Percentiles rank a stretch among this genome's conserved stretches.
Evolutionary conservation across 305 asterid genomes (phyloP).

Genomic region (Solanum aculeatissimum): DNA sequence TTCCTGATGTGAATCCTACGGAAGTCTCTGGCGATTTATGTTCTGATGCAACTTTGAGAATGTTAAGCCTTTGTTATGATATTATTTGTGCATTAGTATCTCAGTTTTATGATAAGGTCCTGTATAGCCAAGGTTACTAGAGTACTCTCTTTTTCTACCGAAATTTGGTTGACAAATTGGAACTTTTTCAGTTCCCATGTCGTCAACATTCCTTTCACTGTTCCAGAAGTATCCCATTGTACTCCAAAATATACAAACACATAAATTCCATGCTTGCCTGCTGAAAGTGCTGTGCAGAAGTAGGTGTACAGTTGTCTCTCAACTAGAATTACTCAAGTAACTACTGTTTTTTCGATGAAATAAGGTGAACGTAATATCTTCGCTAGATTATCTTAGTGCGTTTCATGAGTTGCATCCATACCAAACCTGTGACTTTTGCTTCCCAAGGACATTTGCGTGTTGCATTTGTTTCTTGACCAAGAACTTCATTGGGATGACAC

Average conservation of each 20-base stretch:
- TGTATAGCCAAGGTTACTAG: background rate
- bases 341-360: background rate
- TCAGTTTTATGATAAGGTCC: background rate
- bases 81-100: background rate
- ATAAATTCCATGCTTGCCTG: background rate
- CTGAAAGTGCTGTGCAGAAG: background rate
- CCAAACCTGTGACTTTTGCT: background rate
- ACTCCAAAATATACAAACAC: background rate
- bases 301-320: background rate
- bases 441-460: background rate
- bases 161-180: background rate
- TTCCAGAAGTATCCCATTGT: background rate
- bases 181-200: background rate
- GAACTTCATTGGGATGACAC: background rate
- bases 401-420: background rate
- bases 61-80: background rate
- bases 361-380: background rate
- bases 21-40: background rate
- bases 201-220: background rate
- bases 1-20: background rate
- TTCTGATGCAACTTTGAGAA: background rate
- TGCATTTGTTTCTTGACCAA: background rate
- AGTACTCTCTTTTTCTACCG: background rate
- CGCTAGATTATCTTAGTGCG: background rate
- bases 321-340: background rate